These are phyloP conservation scores for Solanum tarijense DNA, from an alignment of 257 asterid species.

Conservation along the genomic window DNA sequence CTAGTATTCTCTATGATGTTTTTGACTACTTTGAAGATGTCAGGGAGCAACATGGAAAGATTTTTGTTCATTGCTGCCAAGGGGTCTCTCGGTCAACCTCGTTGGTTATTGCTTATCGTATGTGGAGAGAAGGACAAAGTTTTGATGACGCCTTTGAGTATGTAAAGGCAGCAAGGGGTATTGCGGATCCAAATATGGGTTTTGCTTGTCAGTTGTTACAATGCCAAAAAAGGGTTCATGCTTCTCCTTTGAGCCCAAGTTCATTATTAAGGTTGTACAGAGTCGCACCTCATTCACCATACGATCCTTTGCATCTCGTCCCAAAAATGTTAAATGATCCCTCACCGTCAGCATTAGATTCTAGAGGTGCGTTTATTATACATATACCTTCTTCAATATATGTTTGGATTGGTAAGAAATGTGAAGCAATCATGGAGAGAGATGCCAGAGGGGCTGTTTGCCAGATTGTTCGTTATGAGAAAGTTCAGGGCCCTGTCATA, in stretches of 20 bases:
- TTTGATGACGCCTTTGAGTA: conserved; percentile 44
- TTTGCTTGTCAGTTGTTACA: conserved; percentile 43
- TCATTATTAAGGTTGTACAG: conserved; percentile 35
- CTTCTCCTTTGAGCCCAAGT: conserved; percentile 41
- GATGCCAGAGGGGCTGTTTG: conserved; percentile 45
- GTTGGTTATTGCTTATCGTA: conserved; percentile 38
- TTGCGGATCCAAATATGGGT: conserved; percentile 52
- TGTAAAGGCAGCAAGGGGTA: conserved; percentile 44
- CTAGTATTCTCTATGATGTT: conserved; percentile 48
- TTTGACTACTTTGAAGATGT: conserved; percentile 52
- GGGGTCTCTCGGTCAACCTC: conserved; percentile 48
- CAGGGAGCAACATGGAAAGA: conserved; percentile 33
- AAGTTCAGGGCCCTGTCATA: conserved; percentile 30
- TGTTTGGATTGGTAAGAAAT: conserved; percentile 40
- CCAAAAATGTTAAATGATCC: conserved; percentile 42
- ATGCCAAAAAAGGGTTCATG: conserved; percentile 44
- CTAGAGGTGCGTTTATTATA: conserved; percentile 40
- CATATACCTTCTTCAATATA: conserved; percentile 34
- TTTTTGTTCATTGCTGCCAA: conserved; percentile 47
- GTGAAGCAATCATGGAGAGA: conserved; percentile 33
- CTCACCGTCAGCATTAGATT: conserved; percentile 34
- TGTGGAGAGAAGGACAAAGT: conserved; percentile 52
- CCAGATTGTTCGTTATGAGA: conserved; percentile 45
- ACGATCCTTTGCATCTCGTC: conserved; percentile 44
- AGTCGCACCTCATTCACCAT: conserved; percentile 42